Base-by-base conservation (phyloP, 2,329 filamentous ascomycete genomes). In the Penicillium sp. region DNA sequence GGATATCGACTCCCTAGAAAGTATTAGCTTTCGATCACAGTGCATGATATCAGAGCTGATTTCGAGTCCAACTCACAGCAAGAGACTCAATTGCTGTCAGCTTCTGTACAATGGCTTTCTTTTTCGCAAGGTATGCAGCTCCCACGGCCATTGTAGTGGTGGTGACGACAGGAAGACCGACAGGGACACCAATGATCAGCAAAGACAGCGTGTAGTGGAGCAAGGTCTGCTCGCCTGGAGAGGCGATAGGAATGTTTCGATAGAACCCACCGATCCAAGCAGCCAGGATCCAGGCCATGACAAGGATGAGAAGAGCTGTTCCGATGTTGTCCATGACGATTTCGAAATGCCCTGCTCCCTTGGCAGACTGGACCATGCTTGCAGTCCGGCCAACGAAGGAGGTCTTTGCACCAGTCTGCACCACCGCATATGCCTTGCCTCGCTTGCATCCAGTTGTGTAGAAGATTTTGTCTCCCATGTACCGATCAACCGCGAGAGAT, bases 371-470 rank as follows among this genome's bases (percentile, higher is more conserved):
- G 42, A 89, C 85, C 55, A 89, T 79, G 53, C 77, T 79, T 39
- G 85, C 85, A 57, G 85, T 89, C 64, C 82, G 82, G 67, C 85
- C 85, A 66, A 89, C 85, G 71, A 89, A 90, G 47, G 85, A 88
- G 67, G 78, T 78, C 66, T 79, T 83, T 46, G 85, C 85, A 45
- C 79, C 77, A 49, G 82, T 80, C 48, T 81, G 79, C 57, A 83
- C 79, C 48, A 90, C 79, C 54, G 80, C 83, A 66, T 84, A 88
- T 38, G 83, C 81, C 71, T 88, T 88, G 60, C 85, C 85, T 62
- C 85, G 84, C 78, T 89, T 90, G 75, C 85, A 89, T 55, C 85
- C 84, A 52, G 85, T 89, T 34, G 85, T 89, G 73, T 88, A 89
- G 75, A 85, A 89, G 61, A 85, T 76, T 50, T 80, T 73, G 61